Base-by-base conservation (phyloP, 768 basidiomycete genomes). In the Leccinum subgranulosum region DNA sequence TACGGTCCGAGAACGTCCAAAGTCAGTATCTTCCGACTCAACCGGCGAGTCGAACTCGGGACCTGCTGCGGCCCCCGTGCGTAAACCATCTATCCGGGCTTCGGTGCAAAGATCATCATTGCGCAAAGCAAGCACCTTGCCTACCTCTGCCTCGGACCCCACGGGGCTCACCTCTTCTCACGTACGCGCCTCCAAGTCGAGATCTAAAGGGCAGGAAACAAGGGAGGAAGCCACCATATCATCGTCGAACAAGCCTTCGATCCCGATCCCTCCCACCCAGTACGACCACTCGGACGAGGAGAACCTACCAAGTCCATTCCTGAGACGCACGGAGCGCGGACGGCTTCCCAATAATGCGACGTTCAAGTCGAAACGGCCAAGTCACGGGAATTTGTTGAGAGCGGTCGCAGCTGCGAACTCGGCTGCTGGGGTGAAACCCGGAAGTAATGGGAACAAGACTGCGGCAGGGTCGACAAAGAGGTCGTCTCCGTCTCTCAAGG, bases 281-380 rank as follows among this genome's bases (percentile, higher is more conserved):
- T 93, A 91, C 64, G 85, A 92, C 68, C 64, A 87, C 10, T 77
- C 77, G 1, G 90, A 93, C 66, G 91, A 91, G 67, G 90, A 91
- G 69, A 92, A 92, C 69, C 78, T 93, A 0, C 92, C 91, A 0
- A 90, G 88, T 66, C 92, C 91, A 6, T 93, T 93, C 73, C 68
- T 93, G 45, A 88, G 87, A 66, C 77, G 82, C 51, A 71, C 59
- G 5, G 84, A 84, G 29, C 71, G 76, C 25, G 77, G 76, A 39
- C 64, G 64, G 50, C 53, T 29, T 48, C 59, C 57, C 5, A 19
- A 46, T 19, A 49, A 49, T 39, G 66, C 55, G 23, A 54, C 54
- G 19, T 36, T 67, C 21, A 64, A 64, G 34, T 57, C 65, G 14
- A 82, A 80, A 63, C 69, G 83, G 49, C 73, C 75, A 31, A 85